phyloP scores from a whole-genome alignment of 73 alveolate genomes.

The Breviolum minutum region DNA sequence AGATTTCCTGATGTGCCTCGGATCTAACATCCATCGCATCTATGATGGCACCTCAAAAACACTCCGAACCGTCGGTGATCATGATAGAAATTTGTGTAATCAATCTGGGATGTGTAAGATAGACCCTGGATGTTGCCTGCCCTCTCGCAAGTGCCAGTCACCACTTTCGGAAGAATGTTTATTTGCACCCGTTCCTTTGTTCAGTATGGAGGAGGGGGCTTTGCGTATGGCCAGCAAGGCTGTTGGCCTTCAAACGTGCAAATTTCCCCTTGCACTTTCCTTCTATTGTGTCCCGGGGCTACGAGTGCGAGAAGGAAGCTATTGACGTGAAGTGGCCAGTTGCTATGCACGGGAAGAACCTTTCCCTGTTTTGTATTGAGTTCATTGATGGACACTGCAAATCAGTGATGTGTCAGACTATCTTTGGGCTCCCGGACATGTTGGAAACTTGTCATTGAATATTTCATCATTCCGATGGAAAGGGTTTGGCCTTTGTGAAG shows the following conservation, averaged over 20 bases:
- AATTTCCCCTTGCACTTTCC: neutral
- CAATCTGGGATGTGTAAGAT: too few relatives aligned
- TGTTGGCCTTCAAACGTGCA: neutral
- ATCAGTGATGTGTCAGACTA: neutral
- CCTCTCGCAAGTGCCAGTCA: neutral
- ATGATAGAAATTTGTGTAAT: too few relatives aligned
- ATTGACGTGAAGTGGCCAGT: neutral
- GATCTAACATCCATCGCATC: too few relatives aligned
- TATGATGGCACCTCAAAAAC: too few relatives aligned
- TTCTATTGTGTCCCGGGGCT: neutral
- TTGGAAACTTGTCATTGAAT: neutral
- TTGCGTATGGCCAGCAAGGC: neutral
- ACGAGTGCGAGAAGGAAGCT: neutral
- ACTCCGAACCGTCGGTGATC: too few relatives aligned
- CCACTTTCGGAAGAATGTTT: neutral
- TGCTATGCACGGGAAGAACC: neutral
- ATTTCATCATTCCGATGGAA: neutral
- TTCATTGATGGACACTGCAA: slow-evolving; percentile 17
- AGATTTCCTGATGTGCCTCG: too few relatives aligned
- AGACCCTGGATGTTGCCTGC: too few relatives aligned
- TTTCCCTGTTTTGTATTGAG: neutral
- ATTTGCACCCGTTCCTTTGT: neutral
- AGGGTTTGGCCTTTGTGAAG: too few relatives aligned
- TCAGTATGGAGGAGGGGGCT: neutral
- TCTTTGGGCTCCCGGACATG: neutral